phyloP scores from a whole-genome alignment of 495 filamentous ascomycete species.

The Collariella sp. region DNA sequence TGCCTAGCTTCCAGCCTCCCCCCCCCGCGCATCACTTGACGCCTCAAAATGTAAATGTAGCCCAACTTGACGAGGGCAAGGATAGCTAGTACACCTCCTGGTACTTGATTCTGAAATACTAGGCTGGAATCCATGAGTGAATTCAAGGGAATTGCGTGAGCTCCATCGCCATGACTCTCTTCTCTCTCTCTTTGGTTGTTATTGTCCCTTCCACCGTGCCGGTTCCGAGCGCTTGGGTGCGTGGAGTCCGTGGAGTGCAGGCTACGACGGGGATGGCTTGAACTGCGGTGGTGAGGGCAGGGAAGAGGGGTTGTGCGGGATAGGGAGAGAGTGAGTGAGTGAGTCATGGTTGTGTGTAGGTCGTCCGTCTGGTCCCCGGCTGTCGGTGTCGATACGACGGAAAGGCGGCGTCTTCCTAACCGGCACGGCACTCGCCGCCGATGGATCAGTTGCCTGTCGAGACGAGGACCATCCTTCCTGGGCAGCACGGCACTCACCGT shows the following conservation, averaged over 20 bases:
- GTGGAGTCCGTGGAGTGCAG: background rate
- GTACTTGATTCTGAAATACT: slow-evolving; percentile 25
- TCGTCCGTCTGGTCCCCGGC: too few species aligned
- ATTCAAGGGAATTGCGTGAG: slow-evolving; percentile 1
- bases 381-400: too few species aligned
- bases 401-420: too few species aligned
- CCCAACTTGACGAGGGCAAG: background rate
- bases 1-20: background rate
- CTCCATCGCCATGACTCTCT: background rate
- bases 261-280: background rate
- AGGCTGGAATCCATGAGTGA: background rate
- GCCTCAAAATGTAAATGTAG: slow-evolving; percentile 5
- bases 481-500: slow-evolving; percentile 1
- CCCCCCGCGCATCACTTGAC: background rate
- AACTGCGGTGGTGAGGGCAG: too few species aligned
- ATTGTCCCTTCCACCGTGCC: background rate
- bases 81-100: slow-evolving; percentile 10
- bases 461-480: background rate
- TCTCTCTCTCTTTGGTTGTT: background rate
- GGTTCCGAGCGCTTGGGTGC: background rate
- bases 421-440: too few species aligned
- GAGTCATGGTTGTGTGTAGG: too few species aligned
- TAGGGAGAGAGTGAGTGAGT: too few species aligned
- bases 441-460: too few species aligned
- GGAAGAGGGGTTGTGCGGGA: too few species aligned